These are phyloP conservation scores for Wickerhamiella allomyrinae DNA, from an alignment of 805 yeast genomes.

Conservation along the genomic window DNA sequence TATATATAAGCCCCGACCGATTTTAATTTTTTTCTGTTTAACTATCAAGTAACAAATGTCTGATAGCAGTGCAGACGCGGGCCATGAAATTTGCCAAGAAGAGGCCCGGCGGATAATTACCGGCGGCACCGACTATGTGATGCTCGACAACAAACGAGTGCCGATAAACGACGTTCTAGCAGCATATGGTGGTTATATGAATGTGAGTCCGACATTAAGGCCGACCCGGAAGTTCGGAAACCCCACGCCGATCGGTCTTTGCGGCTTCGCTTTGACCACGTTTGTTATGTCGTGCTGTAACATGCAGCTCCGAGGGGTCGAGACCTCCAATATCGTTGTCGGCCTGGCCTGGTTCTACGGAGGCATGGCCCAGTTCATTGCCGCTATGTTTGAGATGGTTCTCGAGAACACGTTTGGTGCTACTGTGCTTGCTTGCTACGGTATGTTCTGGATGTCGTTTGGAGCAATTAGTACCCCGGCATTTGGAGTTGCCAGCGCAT, in stretches of 20 bases:
- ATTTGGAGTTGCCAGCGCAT: conserved; percentile 35
- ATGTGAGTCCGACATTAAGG: conserved; percentile 10
- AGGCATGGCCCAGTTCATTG: conserved; percentile 44
- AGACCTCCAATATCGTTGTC: conserved; percentile 38
- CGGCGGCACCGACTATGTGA: conserved; percentile 19
- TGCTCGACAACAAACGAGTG: conserved; percentile 30
- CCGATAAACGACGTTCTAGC: conserved; percentile 40
- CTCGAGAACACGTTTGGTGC: conserved; percentile 56
- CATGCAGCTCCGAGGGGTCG: conserved; percentile 44
- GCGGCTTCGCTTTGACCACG: conserved; percentile 48
- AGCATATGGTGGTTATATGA: conserved; percentile 49
- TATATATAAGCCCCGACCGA: too few relatives aligned
- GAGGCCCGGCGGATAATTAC: neutral
- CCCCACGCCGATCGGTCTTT: conserved; percentile 50
- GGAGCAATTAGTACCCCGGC: conserved; percentile 41
- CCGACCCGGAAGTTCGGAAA: conserved; percentile 42
- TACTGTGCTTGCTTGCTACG: conserved; percentile 30
- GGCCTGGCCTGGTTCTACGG: conserved; percentile 53
- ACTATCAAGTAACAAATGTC: neutral
- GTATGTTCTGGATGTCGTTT: conserved; percentile 54
- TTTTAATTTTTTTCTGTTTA: too few relatives aligned
- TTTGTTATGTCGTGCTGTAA: conserved; percentile 43
- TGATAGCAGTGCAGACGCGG: neutral
- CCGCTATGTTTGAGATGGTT: conserved; percentile 59
- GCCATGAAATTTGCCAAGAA: neutral